Conservation (phyloP, 495 filamentous ascomycete genomes). For the Xylaria venustula region DNA sequence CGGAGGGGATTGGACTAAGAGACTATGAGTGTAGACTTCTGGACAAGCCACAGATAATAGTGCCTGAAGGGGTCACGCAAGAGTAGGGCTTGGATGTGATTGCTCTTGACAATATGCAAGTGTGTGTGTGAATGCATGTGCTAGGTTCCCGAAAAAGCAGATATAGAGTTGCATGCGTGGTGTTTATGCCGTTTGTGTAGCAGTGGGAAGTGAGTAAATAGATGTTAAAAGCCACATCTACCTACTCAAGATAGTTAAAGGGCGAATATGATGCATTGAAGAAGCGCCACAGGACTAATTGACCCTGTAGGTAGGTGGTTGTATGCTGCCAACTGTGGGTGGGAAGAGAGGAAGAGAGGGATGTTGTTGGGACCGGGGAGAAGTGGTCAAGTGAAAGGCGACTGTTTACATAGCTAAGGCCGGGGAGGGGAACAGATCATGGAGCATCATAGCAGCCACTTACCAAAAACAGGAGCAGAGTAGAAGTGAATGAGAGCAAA, state of each 20-base stretch:
- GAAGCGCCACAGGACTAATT: background rate
- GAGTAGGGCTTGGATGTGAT: no score
- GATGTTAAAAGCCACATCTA: background rate
- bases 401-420: no score
- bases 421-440: no score
- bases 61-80: no score
- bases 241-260: background rate
- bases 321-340: background rate
- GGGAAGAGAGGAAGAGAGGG: background rate
- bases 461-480: conserved; percentile 22
- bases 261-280: background rate
- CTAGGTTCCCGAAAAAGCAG: background rate
- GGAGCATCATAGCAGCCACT: conserved; percentile 5
- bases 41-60: background rate
- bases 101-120: background rate
- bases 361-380: background rate
- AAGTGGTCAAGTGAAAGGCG: background rate
- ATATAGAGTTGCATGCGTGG: background rate
- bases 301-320: background rate
- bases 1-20: background rate
- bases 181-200: background rate
- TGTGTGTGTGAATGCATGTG: background rate
- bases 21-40: conserved; percentile 3
- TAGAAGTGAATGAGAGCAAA: conserved; percentile 23
- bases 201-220: background rate